Conservation (phyloP, 2,329 filamentous ascomycete genomes). For the Phyllosticta citriasiana region DNA sequence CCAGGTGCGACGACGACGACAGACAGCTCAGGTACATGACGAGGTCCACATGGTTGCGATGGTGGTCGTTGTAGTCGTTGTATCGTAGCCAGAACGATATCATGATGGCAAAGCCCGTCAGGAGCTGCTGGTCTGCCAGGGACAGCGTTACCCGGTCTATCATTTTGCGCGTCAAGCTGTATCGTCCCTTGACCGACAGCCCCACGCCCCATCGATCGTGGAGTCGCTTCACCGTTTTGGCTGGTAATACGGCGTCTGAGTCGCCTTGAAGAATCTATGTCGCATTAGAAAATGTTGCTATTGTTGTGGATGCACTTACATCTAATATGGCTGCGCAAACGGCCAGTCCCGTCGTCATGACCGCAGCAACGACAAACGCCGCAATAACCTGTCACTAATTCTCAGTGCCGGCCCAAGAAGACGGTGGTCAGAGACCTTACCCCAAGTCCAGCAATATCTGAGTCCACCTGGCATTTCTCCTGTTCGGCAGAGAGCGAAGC, state of each 20-base stretch:
- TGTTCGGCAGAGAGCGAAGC: background rate
- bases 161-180: constrained; percentile 18
- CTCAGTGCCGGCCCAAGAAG: background rate
- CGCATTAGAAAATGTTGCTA: background rate
- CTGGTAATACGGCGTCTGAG: background rate
- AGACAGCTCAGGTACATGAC: constrained; percentile 24
- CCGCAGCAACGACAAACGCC: background rate
- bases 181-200: constrained; percentile 13
- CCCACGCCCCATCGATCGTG: constrained; percentile 18
- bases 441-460: background rate
- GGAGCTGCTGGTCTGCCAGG: constrained; percentile 22
- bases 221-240: constrained; percentile 11
- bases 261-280: background rate
- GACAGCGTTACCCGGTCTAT: constrained; percentile 23
- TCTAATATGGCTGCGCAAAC: background rate
- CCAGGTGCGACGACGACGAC: constrained; percentile 22
- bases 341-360: background rate
- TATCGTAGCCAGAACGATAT: constrained; percentile 20
- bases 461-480: background rate
- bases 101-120: constrained; percentile 21
- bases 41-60: constrained; percentile 5
- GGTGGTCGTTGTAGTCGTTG: background rate
- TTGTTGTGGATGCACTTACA: background rate
- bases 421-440: background rate
- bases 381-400: constrained; percentile 4